Percentiles rank a stretch among this genome's conserved stretches.
phyloP scores from a whole-genome alignment of 192 early-diverging fungal species.

The Spizellomyces punctatus region DNA sequence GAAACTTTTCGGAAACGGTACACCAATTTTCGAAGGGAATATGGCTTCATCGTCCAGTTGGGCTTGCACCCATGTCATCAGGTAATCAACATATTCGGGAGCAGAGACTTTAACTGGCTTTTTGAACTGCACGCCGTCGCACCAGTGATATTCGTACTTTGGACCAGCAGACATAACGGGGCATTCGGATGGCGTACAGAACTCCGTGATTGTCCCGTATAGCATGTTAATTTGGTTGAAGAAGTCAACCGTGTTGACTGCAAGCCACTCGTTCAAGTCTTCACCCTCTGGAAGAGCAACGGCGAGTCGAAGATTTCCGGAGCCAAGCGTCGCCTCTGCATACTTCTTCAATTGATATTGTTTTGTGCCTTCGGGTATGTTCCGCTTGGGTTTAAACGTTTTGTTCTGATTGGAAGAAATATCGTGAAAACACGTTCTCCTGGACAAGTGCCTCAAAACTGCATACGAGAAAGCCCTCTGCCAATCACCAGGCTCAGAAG shows the following conservation, averaged over 20 bases:
- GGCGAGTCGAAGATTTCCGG: constrained; percentile 75
- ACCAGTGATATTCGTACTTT: constrained; percentile 87
- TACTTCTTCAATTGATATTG: constrained; percentile 68
- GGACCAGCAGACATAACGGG: constrained; percentile 89
- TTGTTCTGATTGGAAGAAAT: constrained; percentile 41
- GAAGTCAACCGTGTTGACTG: constrained; percentile 92
- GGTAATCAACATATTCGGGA: constrained; percentile 84
- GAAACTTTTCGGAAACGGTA: constrained; percentile 78
- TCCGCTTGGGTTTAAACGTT: constrained; percentile 60
- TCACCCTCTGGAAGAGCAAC: constrained; percentile 88
- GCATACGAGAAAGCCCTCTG: too few species aligned
- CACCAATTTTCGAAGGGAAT: constrained; percentile 82
- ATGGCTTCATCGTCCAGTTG: constrained; percentile 85
- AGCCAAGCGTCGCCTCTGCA: constrained; percentile 76
- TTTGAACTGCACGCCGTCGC: constrained; percentile 77
- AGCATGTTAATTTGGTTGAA: constrained; percentile 97
- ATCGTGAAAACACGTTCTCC: neutral
- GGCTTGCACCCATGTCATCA: constrained; percentile 77
- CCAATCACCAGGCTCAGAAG: neutral
- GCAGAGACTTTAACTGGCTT: constrained; percentile 88
- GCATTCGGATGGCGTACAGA: constrained; percentile 87
- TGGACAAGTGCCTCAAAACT: neutral
- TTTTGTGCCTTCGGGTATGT: constrained; percentile 56
- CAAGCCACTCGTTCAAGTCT: constrained; percentile 89
- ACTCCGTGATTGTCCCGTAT: constrained; percentile 73